phyloP scores from a whole-genome alignment of 768 basidiomycete genomes.

The Calocybe gangraenosa region DNA sequence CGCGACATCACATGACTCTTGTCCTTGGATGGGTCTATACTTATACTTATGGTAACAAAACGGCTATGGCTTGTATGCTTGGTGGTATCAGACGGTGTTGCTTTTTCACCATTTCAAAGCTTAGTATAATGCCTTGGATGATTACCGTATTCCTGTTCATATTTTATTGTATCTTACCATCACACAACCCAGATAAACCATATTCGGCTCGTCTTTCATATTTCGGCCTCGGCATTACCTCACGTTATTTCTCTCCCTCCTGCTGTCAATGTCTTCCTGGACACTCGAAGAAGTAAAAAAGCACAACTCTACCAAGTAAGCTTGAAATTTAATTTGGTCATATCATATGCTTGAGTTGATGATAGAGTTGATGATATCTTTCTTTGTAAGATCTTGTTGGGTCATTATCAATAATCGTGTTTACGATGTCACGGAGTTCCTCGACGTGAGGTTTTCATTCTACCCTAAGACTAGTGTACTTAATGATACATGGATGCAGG shows the following conservation, averaged over 20 bases:
- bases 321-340: no score
- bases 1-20: conserved; percentile 20
- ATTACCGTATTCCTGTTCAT: no score
- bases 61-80: no score
- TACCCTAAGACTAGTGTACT: no score
- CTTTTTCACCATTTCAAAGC: no score
- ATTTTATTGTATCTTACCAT: no score
- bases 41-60: no score
- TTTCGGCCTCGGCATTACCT: not conserved
- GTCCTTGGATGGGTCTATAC: not conserved
- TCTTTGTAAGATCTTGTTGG: conserved; percentile 67
- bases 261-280: conserved; percentile 36
- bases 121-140: no score
- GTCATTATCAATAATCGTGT: conserved; percentile 75
- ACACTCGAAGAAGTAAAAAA: conserved; percentile 55
- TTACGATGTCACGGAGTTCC: conserved; percentile 84
- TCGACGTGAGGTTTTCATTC: conserved; percentile 39
- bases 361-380: conserved; percentile 7
- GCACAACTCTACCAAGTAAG: conserved; percentile 51
- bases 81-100: no score
- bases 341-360: conserved; percentile 5
- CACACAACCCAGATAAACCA: no score
- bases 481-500: no score
- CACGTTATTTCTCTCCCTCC: conserved; percentile 4
- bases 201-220: no score